Percentiles rank a stretch among this genome's conserved stretches.
Conservation (phyloP, 2,329 filamentous ascomycete genomes). For the Diaporthe citri region DNA sequence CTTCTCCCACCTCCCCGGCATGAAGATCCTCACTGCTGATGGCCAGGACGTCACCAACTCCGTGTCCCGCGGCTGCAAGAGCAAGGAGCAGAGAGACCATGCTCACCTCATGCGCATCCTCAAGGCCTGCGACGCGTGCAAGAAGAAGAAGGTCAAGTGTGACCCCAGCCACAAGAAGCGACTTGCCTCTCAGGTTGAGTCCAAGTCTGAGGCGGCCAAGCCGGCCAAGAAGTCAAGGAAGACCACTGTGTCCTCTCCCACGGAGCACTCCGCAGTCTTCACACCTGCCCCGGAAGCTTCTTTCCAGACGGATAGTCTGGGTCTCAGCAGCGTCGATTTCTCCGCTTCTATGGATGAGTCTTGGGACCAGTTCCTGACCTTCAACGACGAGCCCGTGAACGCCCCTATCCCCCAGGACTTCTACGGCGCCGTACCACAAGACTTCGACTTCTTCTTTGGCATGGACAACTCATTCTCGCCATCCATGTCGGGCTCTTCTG, state of each 20-base stretch:
- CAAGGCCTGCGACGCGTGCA: slow-evolving; percentile 75
- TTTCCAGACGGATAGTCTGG: slow-evolving; percentile 40
- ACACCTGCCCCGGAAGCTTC: slow-evolving; percentile 35
- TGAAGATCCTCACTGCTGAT: slow-evolving; percentile 76
- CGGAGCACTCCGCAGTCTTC: slow-evolving; percentile 8
- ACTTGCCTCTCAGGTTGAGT: slow-evolving; percentile 51
- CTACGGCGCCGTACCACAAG: slow-evolving; percentile 36
- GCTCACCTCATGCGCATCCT: slow-evolving; percentile 76
- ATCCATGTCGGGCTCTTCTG: slow-evolving; percentile 33
- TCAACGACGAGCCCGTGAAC: slow-evolving; percentile 33
- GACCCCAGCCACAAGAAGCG: slow-evolving; percentile 71
- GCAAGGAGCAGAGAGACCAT: slow-evolving; percentile 76
- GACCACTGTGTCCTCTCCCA: slow-evolving; percentile 11
- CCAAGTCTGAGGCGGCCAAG: slow-evolving; percentile 48
- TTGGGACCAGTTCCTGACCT: slow-evolving; percentile 39
- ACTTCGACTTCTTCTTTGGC: slow-evolving; percentile 39
- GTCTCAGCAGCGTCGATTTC: slow-evolving; percentile 17
- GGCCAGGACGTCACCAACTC: slow-evolving; percentile 73
- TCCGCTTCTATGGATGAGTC: slow-evolving; percentile 29
- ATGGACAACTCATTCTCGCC: slow-evolving; percentile 34
- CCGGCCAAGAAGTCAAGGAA: slow-evolving; percentile 58
- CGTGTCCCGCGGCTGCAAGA: slow-evolving; percentile 73
- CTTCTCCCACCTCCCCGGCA: slow-evolving; percentile 69
- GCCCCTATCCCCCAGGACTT: slow-evolving; percentile 29
- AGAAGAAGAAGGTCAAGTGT: slow-evolving; percentile 73